These are phyloP conservation scores for Verbascum thapsus DNA, from an alignment of 257 asterid genomes.

Conservation along the genomic window DNA sequence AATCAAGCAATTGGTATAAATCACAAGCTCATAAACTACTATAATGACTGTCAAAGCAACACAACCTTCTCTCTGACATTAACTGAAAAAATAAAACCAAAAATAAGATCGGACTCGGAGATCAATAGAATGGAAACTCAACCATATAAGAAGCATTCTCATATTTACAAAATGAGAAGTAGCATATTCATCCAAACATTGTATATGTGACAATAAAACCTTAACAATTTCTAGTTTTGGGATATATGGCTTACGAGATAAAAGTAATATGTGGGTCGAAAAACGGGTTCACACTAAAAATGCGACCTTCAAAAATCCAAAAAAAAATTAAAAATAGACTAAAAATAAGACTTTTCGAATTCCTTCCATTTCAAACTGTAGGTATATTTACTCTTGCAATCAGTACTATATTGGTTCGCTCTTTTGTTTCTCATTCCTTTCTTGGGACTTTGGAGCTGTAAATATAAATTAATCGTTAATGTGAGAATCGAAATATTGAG, in stretches of 20 bases:
- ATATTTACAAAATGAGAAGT: conserved; percentile 55
- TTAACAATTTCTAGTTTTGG: conserved; percentile 26
- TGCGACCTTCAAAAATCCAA: conserved; percentile 44
- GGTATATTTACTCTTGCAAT: conserved; percentile 19
- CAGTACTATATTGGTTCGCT: conserved; percentile 46
- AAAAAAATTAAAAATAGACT: conserved; percentile 4
- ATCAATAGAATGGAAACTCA: not conserved
- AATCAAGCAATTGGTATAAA: not conserved
- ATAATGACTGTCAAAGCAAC: not conserved
- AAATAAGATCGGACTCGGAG: conserved; percentile 14
- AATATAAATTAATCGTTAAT: not conserved
- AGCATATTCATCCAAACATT: conserved; percentile 34
- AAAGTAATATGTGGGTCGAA: conserved; percentile 21
- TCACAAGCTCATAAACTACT: not conserved
- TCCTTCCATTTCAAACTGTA: conserved; percentile 28
- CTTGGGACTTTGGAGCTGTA: conserved; percentile 59
- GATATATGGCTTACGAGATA: conserved; percentile 27
- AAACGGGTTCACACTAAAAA: conserved; percentile 32
- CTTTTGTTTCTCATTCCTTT: conserved; percentile 47
- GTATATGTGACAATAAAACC: conserved; percentile 30
- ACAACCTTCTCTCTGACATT: conserved; percentile 8
- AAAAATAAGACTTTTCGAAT: conserved; percentile 7
- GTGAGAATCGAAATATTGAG: not conserved
- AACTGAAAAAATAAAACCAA: conserved; percentile 21
- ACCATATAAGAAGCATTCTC: conserved; percentile 37